Evolutionary conservation across 192 early-diverging fungal genomes (phyloP).

Genomic region (Entomortierella beljakovae): DNA sequence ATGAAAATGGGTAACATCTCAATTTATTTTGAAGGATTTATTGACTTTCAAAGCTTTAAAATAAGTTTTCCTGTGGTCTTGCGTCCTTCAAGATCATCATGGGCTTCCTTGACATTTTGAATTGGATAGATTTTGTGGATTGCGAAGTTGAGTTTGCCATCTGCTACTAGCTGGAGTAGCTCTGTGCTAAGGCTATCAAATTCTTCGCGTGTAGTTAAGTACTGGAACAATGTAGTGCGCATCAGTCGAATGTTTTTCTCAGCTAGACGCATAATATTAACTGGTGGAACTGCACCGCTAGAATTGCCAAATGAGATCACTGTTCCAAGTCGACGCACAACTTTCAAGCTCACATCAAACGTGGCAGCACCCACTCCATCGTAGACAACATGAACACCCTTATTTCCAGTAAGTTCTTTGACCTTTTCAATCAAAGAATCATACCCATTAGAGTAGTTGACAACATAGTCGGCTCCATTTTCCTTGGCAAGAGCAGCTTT

Average conservation of each 20-base stretch:
- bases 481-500: slow-evolving; percentile 73
- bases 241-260: slow-evolving; percentile 81
- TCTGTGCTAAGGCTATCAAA: slow-evolving; percentile 68
- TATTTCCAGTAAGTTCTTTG: slow-evolving; percentile 74
- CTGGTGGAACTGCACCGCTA: slow-evolving; percentile 79
- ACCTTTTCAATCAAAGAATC: slow-evolving; percentile 76
- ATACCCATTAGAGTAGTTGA: slow-evolving; percentile 73
- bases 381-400: slow-evolving; percentile 84
- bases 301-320: slow-evolving; percentile 92
- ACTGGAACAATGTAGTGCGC: slow-evolving; percentile 80
- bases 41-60: slow-evolving; percentile 58
- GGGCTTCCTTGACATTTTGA: slow-evolving; percentile 79
- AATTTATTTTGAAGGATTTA: too few species aligned
- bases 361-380: slow-evolving; percentile 95
- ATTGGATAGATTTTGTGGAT: slow-evolving; percentile 84
- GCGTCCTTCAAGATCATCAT: slow-evolving; percentile 79
- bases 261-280: slow-evolving; percentile 66
- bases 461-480: slow-evolving; percentile 78
- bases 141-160: slow-evolving; percentile 72
- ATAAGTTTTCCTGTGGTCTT: slow-evolving; percentile 81
- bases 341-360: slow-evolving; percentile 78
- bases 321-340: slow-evolving; percentile 71
- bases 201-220: slow-evolving; percentile 75
- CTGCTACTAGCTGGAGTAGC: slow-evolving; percentile 69
- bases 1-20: too few species aligned